These are phyloP conservation scores for Paraconiothyrium sp. DNA, from an alignment of 2,329 filamentous ascomycete species.

Conservation along the genomic window DNA sequence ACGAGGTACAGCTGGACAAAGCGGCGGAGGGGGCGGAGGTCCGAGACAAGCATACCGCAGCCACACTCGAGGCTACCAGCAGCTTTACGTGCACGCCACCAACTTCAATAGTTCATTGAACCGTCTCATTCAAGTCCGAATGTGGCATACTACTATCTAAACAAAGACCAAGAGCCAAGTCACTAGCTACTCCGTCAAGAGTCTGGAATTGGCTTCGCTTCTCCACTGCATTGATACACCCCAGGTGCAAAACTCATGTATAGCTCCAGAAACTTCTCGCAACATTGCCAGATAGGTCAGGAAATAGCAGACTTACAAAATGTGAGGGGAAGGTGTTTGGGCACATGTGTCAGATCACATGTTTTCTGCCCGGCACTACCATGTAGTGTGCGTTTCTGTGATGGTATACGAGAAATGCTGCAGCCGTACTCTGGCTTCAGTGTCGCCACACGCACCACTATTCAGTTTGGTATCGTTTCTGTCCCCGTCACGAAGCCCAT, in stretches of 20 bases:
- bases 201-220: conserved; percentile 13
- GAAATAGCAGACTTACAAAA: not conserved
- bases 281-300: not conserved
- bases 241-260: not conserved
- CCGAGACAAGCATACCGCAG: conserved; percentile 37
- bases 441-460: conserved; percentile 1
- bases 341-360: conserved; percentile 5
- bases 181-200: conserved; percentile 4
- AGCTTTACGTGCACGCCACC: conserved; percentile 27
- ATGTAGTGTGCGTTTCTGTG: not conserved
- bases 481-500: not conserved
- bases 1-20: conserved; percentile 5
- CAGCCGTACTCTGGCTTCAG: conserved; percentile 6
- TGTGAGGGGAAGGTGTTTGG: not conserved
- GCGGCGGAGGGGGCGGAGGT: conserved; percentile 33
- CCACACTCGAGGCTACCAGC: conserved; percentile 25
- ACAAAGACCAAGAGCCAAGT: conserved; percentile 20
- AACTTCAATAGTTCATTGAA: conserved; percentile 30
- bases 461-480: not conserved
- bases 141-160: conserved; percentile 21
- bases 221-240: conserved; percentile 16
- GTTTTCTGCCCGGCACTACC: conserved; percentile 4
- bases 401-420: not conserved
- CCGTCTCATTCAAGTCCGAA: conserved; percentile 39
- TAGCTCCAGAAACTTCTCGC: not conserved